Evolutionary conservation across 2,329 filamentous ascomycete species (phyloP).

Genomic region (Fusarium camptoceras): DNA sequence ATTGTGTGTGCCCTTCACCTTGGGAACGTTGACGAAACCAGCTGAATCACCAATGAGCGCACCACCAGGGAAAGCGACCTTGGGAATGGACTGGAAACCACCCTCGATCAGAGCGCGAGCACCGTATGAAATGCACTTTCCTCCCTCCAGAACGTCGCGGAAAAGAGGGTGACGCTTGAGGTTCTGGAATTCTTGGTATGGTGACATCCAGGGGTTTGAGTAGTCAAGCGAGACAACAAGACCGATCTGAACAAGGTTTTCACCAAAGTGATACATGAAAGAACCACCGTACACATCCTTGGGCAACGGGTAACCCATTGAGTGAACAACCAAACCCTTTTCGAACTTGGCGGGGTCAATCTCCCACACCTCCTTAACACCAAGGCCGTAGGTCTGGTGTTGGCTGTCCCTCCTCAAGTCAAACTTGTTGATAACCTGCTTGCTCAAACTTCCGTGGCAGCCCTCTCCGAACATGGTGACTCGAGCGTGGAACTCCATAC

Average conservation of each 20-base stretch:
- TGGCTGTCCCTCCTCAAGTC: conserved; percentile 89
- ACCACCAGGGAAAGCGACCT: conserved; percentile 94
- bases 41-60: conserved; percentile 96
- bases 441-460: conserved; percentile 94
- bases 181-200: conserved; percentile 97
- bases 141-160: conserved; percentile 86
- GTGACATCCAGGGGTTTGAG: conserved; percentile 94
- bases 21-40: conserved; percentile 96
- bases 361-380: conserved; percentile 98
- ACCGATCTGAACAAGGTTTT: conserved; percentile 93
- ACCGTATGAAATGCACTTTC: conserved; percentile 97
- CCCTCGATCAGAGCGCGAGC: conserved; percentile 93
- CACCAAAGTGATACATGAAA: conserved; percentile 99
- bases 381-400: conserved; percentile 94
- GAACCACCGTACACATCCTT: conserved; percentile 93
- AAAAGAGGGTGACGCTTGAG: conserved; percentile 98
- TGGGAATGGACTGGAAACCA: conserved; percentile 97
- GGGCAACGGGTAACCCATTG: conserved; percentile 91
- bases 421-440: conserved; percentile 95
- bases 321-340: conserved; percentile 86
- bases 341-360: conserved; percentile 92
- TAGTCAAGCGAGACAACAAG: conserved; percentile 96
- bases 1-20: conserved; percentile 98
- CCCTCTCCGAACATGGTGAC: conserved; percentile 94
- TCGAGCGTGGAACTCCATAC: conserved; percentile 97